Base-by-base conservation (phyloP, 2,329 filamentous ascomycete genomes). In the Davidsoniella virescens region DNA sequence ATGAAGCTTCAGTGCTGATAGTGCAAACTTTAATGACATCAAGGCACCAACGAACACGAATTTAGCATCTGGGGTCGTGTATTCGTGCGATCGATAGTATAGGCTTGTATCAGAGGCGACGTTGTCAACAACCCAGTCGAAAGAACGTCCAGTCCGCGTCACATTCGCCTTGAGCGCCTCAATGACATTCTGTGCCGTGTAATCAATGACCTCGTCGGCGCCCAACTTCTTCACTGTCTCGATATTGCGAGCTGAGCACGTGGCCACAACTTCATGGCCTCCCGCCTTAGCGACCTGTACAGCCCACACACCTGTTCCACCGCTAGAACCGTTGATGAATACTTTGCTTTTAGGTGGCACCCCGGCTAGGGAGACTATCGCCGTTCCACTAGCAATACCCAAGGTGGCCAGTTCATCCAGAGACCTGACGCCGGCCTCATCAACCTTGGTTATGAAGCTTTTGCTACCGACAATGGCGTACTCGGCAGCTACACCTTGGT, bases 241-340 rank as follows among this genome's bases (percentile, higher is more conserved):
- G 0, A 71, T 63, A 57, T 84, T 84, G 2, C 61, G 60, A 0
- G 69, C 70, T 14, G 78, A 82, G 58, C 79, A 83, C 1, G 72
- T 71, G 0, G 70, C 69, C 0, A 74, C 77, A 14, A 84, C 79
- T 50, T 73, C 67, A 50, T 74, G 79, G 0, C 78, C 79, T 3
- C 78, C 56, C 0, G 67, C 63, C 57, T 83, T 83, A 6, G 76
- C 79, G 20, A 83, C 70, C 58, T 84, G 80, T 44, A 84, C 75
- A 0, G 68, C 72, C 53, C 70, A 80, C 0, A 71, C 68, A 1
- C 80, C 80, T 1, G 70, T 71, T 1, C 80, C 80, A 1, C 80
- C 80, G 0, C 72, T 76, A 0, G 78, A 77, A 5, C 77, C 78
- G 53, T 82, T 82, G 59, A 84, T 72, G 53, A 83, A 77, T 10